phyloP scores from a whole-genome alignment of 176 grass and related monocot genomes.

The Leersia perrieri region DNA sequence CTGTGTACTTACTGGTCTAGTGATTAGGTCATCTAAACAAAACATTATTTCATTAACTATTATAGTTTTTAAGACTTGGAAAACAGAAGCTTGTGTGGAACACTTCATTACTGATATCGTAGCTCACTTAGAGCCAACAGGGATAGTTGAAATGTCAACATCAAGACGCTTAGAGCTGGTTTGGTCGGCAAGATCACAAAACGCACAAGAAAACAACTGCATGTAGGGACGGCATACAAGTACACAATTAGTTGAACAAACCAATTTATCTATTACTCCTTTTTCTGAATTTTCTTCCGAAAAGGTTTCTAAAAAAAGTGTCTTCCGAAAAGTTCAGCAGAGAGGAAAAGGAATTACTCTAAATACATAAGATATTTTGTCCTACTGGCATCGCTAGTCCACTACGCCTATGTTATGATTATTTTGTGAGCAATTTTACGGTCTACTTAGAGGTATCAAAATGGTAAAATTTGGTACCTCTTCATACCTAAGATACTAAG shows the following conservation, averaged over 20 bases:
- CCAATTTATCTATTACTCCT: background rate
- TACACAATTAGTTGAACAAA: constrained; percentile 23
- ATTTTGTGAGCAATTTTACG: too few relatives aligned
- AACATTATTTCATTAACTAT: constrained; percentile 19
- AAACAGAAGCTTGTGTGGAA: background rate
- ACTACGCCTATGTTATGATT: background rate
- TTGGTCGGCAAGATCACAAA: background rate
- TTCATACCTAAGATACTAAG: too few relatives aligned
- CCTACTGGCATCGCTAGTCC: background rate
- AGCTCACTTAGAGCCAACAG: background rate
- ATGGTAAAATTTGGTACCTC: too few relatives aligned
- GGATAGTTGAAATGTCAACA: constrained; percentile 41
- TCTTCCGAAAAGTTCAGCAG: background rate
- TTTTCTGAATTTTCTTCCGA: background rate
- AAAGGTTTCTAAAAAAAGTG: background rate
- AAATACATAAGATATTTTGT: background rate
- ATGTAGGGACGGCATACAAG: background rate
- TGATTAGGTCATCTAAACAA: constrained; percentile 23
- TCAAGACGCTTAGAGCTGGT: constrained; percentile 16
- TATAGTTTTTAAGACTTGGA: constrained; percentile 13
- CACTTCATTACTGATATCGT: constrained; percentile 23
- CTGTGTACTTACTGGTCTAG: constrained; percentile 5
- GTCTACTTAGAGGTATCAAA: too few relatives aligned
- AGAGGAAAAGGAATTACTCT: background rate
- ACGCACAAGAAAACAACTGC: background rate